Base-by-base conservation (phyloP, 352 stramenopile species). In the Peronospora farinosa region DNA sequence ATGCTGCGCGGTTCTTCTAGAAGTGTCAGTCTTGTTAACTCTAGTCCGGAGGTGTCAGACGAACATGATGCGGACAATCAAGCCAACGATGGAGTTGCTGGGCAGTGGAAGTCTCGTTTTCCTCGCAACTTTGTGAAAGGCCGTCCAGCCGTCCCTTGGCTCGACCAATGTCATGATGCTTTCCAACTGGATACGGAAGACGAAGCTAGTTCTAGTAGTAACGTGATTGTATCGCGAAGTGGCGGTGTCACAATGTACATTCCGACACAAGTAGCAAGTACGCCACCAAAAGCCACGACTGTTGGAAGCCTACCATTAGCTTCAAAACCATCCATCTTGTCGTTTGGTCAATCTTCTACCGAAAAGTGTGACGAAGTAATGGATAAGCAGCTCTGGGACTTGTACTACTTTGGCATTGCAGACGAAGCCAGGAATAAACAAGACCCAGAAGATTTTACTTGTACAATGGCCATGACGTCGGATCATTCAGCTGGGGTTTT, bases 391-490 rank as follows among this genome's bases (percentile, higher is more conserved):
- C 60, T 86, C 11, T 68, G 61, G 53, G 65, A 86, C 28, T 54
- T 86, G 43, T 86, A 75, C 37, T 53, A 63, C 33, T 79, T 77
- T 42, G 74, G 74, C 7, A 82, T 86, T 45, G 66, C 72, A 13
- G 54, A 64, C 30, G 62, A 77, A 47, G 32, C 45, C 1, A 6
- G n/a, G 7, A 45, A 42, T 45, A 25, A 8, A 0, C 41, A 31
- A 40, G 52, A 67, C 12, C 52, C 39, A 0, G 39, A 60, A 0
- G 40, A 48, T 1, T 46, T 54, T n/a, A 40, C 28, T 4, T 57
- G 21, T n/a, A 51, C 44, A 13, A 50, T 57, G 40, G 69, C 57
- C 15, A 63, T 44, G 25, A 31, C 46, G 7, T 72, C 61, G 0
- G 47, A 69, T n/a, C 40, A 57, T 5, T 68, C 56, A n/a, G 40